A percentile compares a stretch with the other conserved stretches of the same genome.
Conservation (phyloP, 192 early-diverging fungal genomes). For the Umbelopsis isabellina region DNA sequence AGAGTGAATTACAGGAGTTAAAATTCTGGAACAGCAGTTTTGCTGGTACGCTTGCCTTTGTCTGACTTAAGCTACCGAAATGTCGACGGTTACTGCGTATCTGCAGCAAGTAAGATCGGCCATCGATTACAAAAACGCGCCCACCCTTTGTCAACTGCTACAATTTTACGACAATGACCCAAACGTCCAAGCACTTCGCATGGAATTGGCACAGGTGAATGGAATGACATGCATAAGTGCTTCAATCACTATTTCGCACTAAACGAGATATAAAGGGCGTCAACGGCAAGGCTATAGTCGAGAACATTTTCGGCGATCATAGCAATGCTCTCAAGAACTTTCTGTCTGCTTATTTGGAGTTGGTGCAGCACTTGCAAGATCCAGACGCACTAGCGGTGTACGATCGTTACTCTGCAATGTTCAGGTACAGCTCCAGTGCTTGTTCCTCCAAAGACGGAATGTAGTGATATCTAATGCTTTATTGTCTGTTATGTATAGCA, state of each 20-base stretch:
- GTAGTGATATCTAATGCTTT: background rate
- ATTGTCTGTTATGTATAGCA: background rate
- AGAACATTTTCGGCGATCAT: background rate
- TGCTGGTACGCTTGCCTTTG: constrained; percentile 1
- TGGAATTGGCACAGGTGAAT: constrained; percentile 22
- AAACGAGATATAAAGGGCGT: background rate
- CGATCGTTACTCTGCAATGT: constrained; percentile 19
- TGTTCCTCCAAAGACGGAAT: background rate
- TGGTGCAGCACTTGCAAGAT: constrained; percentile 7
- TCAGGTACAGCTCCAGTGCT: constrained; percentile 25
- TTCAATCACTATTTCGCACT: background rate
- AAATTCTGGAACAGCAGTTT: background rate
- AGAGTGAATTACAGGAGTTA: background rate
- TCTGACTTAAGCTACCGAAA: background rate
- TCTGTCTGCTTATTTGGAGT: background rate
- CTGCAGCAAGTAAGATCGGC: constrained; percentile 16
- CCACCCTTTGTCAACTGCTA: background rate
- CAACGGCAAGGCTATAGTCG: constrained; percentile 1
- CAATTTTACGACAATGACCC: background rate
- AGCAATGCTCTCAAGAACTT: constrained; percentile 19
- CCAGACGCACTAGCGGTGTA: background rate
- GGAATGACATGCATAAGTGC: background rate
- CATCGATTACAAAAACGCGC: constrained; percentile 10
- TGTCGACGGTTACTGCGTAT: constrained; percentile 23
- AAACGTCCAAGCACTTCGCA: constrained; percentile 1